Evolutionary conservation across 192 early-diverging fungal genomes (phyloP), one percentile per base, ranked within the genome.

Genomic region (Obelidium mucronatum): DNA sequence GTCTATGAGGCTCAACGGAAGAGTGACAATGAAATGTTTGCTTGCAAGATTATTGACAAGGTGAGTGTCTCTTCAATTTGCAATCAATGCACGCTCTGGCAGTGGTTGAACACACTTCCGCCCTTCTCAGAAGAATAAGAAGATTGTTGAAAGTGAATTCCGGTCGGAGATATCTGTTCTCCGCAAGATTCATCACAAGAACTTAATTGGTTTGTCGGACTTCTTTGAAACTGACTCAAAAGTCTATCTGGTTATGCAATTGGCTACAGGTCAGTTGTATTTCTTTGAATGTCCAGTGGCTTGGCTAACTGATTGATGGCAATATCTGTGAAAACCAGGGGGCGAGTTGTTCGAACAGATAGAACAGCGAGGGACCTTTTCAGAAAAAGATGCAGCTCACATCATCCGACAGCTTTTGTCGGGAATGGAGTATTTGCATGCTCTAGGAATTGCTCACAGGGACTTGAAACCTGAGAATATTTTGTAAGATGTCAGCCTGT

Each of bases 21-120:
- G 37, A 26, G 37, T 11, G 72, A 74, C 37, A 13, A 63, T 6
- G 28, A 15, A 4, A 22, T 28, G 35, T 74, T 82, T 84, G 94
- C 94, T 2, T 85, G 89, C 33, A 94, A 94, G 60, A 92, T 93
- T 42, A 92, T 93, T 63, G 76, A 87, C 59, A 94, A 92, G 76
- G 84, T 84, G 80, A 81, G 72, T 6, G 28, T n/a, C n/a, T n/a
- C n/a, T n/a, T n/a, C n/a, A n/a, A n/a, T n/a, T n/a, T 59, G 26
- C 11, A 1, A 30, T 33, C 33, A 39, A 81, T 36, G 15, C 76
- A 2, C n/a, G n/a, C n/a, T n/a, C n/a, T n/a, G n/a, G n/a, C n/a
- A n/a, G n/a, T n/a, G n/a, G n/a, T n/a, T n/a, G 79, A 81, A 58
- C 74, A 66, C 77, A 40, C 26, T 54, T 48, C 3, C 48, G 11